Base-by-base conservation (phyloP, 2,329 filamentous ascomycete species). In the Aspergillus brunneoviolaceus region DNA sequence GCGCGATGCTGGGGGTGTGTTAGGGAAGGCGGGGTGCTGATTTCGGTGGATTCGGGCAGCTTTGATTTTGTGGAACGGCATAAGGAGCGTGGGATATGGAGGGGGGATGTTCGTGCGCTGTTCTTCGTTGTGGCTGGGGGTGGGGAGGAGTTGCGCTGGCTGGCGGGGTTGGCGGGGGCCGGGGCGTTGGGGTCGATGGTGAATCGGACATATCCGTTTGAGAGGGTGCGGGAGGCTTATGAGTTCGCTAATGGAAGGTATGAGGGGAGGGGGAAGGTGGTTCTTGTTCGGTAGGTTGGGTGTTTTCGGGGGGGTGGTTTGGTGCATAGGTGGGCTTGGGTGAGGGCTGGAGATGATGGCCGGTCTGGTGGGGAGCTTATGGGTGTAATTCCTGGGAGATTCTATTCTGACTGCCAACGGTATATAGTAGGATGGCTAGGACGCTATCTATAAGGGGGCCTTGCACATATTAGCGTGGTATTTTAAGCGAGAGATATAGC, bases 11-110 rank as follows among this genome's bases (percentile, higher is more conserved):
- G 70, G 70, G 39, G 19, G 3, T 57, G 56, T 52, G 56, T 73
- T 11, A 45, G 9, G 14, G 60, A 51, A 21, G 62, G 59, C 1
- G 70, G 70, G 16, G 25, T 21, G n/a, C 50, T 74, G 7, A 58
- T 72, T 10, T 67, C 70, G 7, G 67, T 73, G n/a, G 70, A 73
- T 60, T 70, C 69, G 16, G 60, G 62, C 25, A 72, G 69, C 35
- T 73, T 61, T 47, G 52, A 69, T 33, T 73, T 74, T 61, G 65
- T 72, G 10, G 50, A 61, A 12, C 63, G 66, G 52, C 69, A 73
- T 59, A 19, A 45, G 25, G 61, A 63, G 50, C 49, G 48, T 3
- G 65, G 63, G 3, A n/a, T 70, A 4, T 29, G n/a, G 1, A 68
- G 62, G 49, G 58, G 64, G 21, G 53, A 55, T 1, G 58, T 73